Evolutionary conservation across 805 yeast species (phyloP).

Genomic region (Pichia exigua): DNA sequence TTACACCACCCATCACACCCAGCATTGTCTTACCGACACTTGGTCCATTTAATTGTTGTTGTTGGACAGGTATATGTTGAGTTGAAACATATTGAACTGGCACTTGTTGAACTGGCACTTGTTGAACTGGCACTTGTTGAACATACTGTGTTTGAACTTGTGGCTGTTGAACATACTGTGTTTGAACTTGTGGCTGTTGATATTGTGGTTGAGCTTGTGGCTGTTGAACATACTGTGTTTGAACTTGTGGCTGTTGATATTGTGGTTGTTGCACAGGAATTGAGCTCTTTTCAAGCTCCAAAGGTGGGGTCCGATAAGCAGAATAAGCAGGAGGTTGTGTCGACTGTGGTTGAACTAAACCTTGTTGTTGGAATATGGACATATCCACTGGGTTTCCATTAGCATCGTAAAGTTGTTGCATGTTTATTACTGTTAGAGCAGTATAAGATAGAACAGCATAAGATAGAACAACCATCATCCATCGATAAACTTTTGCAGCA

Average conservation of each 20-base stretch:
- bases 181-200: not conserved
- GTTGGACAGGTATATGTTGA: not conserved
- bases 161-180: not conserved
- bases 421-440: too few relatives aligned
- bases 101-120: not conserved
- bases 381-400: constrained; percentile 3
- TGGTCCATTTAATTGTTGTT: not conserved
- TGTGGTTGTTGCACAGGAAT: not conserved
- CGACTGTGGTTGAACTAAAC: not conserved
- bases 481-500: too few relatives aligned
- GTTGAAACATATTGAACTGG: not conserved
- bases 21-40: constrained; percentile 3
- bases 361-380: not conserved
- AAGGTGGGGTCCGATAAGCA: not conserved
- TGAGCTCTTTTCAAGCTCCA: not conserved
- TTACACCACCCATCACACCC: constrained; percentile 7
- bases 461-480: not conserved
- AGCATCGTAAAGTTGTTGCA: constrained; percentile 5
- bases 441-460: too few relatives aligned
- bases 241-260: not conserved
- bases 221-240: not conserved
- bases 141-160: not conserved
- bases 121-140: not conserved
- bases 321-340: not conserved
- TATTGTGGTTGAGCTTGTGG: not conserved